phyloP scores from a whole-genome alignment of 139 green algal genomes.

The Closterium sp. region DNA sequence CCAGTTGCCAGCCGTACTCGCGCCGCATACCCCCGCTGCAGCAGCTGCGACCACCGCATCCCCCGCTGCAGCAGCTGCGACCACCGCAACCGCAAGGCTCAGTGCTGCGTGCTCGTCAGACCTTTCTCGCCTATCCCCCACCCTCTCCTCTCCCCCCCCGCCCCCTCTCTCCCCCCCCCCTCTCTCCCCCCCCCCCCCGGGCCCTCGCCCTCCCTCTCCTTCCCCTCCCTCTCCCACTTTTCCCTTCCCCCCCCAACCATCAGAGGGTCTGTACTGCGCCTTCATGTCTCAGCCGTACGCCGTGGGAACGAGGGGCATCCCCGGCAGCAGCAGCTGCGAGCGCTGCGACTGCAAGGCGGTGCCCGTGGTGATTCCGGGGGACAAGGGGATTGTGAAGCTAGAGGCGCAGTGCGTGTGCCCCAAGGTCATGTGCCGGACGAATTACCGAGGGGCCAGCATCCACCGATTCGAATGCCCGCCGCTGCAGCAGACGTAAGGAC shows the following conservation, averaged over 20 bases:
- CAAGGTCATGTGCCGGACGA: not conserved
- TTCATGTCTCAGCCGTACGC: not conserved
- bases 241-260: not conserved
- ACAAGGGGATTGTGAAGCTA: not conserved
- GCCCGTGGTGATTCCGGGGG: not conserved
- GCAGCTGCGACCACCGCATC: not conserved
- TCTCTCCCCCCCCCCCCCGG: not conserved
- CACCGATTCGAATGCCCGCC: not conserved
- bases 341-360: conserved; percentile 1
- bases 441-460: not conserved
- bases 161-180: not conserved
- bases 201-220: not conserved
- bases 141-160: not conserved
- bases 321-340: conserved; percentile 2
- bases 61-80: not conserved
- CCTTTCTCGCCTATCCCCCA: not conserved
- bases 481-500: not conserved
- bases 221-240: not conserved
- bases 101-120: not conserved
- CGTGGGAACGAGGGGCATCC: not conserved
- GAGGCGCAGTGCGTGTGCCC: not conserved
- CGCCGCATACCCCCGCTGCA: not conserved
- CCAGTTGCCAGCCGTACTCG: not conserved
- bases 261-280: not conserved
- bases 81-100: not conserved